phyloP scores from a whole-genome alignment of 208 protist genomes.

The Giardia duodenalis region DNA sequence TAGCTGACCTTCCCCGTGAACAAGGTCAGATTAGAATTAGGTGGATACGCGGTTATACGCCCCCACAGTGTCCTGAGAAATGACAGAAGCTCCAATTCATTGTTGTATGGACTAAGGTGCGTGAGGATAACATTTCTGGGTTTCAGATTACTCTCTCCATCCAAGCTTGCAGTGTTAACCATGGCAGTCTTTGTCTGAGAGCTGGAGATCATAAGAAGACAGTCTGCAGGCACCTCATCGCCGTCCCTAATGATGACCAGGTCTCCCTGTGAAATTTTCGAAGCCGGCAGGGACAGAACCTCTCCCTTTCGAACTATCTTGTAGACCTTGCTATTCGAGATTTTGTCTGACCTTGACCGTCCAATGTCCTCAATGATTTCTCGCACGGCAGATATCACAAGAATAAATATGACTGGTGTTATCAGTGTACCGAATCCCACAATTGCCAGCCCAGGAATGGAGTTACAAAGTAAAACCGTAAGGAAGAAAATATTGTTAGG shows the following conservation, averaged over 20 bases:
- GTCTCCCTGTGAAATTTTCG: conserved; percentile 74
- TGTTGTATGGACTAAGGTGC: background rate
- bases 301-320: background rate
- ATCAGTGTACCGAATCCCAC: background rate
- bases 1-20: background rate
- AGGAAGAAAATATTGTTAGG: conserved; percentile 9
- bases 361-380: conserved; percentile 25
- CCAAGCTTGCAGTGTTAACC: conserved; percentile 82
- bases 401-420: background rate
- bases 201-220: background rate
- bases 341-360: background rate
- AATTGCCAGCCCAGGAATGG: background rate
- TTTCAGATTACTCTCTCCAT: conserved; percentile 97
- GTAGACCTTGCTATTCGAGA: background rate
- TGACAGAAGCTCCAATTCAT: background rate
- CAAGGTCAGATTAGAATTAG: background rate
- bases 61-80: background rate
- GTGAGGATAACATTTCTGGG: conserved; percentile 45
- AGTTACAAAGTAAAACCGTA: background rate
- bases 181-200: background rate
- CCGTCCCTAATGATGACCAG: conserved; percentile 69
- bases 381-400: background rate
- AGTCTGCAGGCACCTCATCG: conserved; percentile 56
- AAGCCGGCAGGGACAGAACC: conserved; percentile 28
- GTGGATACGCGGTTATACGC: background rate